Evolutionary conservation across 495 filamentous ascomycete species (phyloP).

Genomic region (Aspergillus campestris): DNA sequence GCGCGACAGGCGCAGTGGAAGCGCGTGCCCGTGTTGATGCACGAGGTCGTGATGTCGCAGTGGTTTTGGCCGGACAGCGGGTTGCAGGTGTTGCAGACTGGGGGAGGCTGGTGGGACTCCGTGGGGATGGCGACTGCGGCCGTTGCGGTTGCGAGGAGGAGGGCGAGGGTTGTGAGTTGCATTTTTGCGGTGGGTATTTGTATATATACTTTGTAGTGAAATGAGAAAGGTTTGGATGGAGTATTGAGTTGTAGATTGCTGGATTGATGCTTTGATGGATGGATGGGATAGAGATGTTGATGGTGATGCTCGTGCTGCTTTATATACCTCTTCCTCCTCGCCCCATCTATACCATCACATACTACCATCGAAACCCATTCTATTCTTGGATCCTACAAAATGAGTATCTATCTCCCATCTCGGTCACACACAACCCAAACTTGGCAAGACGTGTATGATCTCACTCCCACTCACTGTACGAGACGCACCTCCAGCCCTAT

Average conservation of each 20-base stretch:
- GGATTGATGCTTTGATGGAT: neutral
- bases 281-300: slow-evolving; percentile 3
- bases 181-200: slow-evolving; percentile 9
- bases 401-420: no score
- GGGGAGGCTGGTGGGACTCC: slow-evolving; percentile 2
- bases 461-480: no score
- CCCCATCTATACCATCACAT: neutral
- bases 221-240: neutral
- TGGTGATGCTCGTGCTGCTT: neutral
- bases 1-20: slow-evolving; percentile 68
- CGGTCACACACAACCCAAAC: no score
- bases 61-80: slow-evolving; percentile 33
- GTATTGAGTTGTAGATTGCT: neutral
- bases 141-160: slow-evolving; percentile 16
- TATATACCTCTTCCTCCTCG: slow-evolving; percentile 6
- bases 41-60: slow-evolving; percentile 37
- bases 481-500: no score
- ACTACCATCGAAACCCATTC: no score
- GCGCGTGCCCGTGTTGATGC: slow-evolving; percentile 54
- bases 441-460: no score
- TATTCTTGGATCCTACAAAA: no score
- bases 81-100: slow-evolving; percentile 34
- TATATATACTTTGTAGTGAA: slow-evolving; percentile 6
- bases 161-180: slow-evolving; percentile 19
- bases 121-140: slow-evolving; percentile 13